Evolutionary conservation across 2,329 filamentous ascomycete species (phyloP), one percentile per base, ranked within the genome.

Genomic region (Hypoxylon sp.): DNA sequence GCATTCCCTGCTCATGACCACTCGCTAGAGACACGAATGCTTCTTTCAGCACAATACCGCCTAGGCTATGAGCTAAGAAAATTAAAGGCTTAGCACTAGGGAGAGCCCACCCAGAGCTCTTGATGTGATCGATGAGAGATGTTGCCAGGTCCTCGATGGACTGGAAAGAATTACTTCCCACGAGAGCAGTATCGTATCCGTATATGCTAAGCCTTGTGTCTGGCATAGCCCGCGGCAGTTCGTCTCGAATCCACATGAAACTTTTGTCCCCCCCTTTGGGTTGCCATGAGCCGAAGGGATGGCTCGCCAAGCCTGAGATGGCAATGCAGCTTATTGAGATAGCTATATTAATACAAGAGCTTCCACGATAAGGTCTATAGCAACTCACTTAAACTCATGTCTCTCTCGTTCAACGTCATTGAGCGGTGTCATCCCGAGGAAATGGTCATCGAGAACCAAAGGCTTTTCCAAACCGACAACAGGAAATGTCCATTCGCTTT

Each of bases 201-300:
- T 77, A 77, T 4, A 75, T 7, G 6, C 73, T 46, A 17, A 63
- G 30, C 27, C 76, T 63, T 10, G 69, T 57, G 1, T 64, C 37
- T 2, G 68, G 71, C 4, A 77, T n/a, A 11, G 49, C 6, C 1
- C 55, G 53, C 6, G 74, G 74, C 14, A 77, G 59, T 8, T 54
- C 66, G 53, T 77, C 74, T 33, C 74, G 68, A 33, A 77, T 69
- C 75, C 75, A 77, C 76, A 77, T 77, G 44, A 72, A 76, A 17
- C 60, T 68, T 37, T 71, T 74, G 35, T 72, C 68, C 17, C 25
- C 44, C 6, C 61, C 55, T 58, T 70, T 68, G 1, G 69, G 68
- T 17, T 74, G 73, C 74, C 73, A 76, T 8, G 72, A 76, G 22
- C 72, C 72, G 31, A 76, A 72, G 4, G 74, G 73, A 22, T 76